Evolutionary conservation across 345 rosid species (phyloP).

Genomic region (Citrus mangshanensis): DNA sequence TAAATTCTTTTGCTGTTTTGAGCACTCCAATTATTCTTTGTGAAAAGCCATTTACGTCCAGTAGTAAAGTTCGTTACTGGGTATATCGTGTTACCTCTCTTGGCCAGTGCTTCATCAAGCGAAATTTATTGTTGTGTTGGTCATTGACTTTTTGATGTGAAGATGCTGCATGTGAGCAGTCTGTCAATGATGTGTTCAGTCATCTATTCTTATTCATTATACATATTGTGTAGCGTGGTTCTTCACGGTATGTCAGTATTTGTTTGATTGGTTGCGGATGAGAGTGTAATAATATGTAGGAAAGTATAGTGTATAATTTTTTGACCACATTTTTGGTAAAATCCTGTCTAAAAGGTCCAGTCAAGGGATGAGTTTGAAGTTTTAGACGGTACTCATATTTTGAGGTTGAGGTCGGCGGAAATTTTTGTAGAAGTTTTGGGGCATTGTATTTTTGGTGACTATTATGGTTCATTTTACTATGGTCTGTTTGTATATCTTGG

Average conservation of each 20-base stretch:
- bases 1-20: conserved; percentile 18
- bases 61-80: background rate
- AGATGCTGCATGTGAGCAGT: background rate
- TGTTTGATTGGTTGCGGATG: conserved; percentile 11
- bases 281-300: background rate
- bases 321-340: background rate
- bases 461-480: background rate
- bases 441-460: background rate
- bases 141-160: background rate
- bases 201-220: background rate
- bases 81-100: background rate
- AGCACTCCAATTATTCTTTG: background rate
- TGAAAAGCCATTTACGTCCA: background rate
- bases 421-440: conserved; percentile 14
- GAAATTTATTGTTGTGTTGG: background rate
- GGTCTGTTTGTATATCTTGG: background rate
- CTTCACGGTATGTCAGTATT: background rate
- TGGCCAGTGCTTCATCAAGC: background rate
- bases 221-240: background rate
- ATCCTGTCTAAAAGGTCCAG: background rate
- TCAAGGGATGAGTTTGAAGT: conserved; percentile 1
- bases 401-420: conserved; percentile 16
- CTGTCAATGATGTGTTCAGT: background rate
- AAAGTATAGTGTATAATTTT: conserved; percentile 6
- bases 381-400: background rate